Percentiles rank a stretch among this genome's conserved stretches.
phyloP scores from a whole-genome alignment of 371 early-diverging fungal genomes.

The Mucor indicus region DNA sequence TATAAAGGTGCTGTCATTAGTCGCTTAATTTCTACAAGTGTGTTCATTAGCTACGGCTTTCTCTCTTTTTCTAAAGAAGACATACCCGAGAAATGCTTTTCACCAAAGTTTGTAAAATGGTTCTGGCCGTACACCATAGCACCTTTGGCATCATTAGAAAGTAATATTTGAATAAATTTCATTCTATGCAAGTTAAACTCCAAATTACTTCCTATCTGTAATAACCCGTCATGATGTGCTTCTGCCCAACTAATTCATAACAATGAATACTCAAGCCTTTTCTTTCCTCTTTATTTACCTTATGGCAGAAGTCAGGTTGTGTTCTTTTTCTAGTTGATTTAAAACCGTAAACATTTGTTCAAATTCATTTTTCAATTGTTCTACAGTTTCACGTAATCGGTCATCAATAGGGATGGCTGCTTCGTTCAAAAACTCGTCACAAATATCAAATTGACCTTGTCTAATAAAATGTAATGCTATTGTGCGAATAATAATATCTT shows the following conservation, averaged over 20 bases:
- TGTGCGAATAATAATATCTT: constrained; percentile 53
- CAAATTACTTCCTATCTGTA: constrained; percentile 59
- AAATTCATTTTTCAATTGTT: constrained; percentile 34
- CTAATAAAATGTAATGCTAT: constrained; percentile 80
- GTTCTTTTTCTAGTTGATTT: constrained; percentile 25
- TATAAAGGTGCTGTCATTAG: constrained; percentile 63
- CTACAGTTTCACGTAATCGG: constrained; percentile 25
- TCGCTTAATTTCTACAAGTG: constrained; percentile 70
- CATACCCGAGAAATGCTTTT: constrained; percentile 63
- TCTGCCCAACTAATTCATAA: constrained; percentile 75
- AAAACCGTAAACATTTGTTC: constrained; percentile 39
- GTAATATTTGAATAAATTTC: constrained; percentile 72
- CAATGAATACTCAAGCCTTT: no score
- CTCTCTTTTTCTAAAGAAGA: not conserved
- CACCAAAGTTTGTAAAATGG: constrained; percentile 67
- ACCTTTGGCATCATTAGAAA: constrained; percentile 30
- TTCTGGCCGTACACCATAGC: constrained; percentile 76
- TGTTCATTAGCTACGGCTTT: not conserved
- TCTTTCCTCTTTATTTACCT: no score
- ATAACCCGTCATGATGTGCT: constrained; percentile 55
- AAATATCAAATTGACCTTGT: constrained; percentile 83
- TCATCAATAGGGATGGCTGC: constrained; percentile 36
- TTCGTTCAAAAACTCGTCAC: constrained; percentile 54
- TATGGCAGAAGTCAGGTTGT: constrained; percentile 25
- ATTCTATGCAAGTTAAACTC: constrained; percentile 84